Evolutionary conservation across 2,329 filamentous ascomycete species (phyloP), one percentile per base, ranked within the genome.

Genomic region (Penicillium sp.): DNA sequence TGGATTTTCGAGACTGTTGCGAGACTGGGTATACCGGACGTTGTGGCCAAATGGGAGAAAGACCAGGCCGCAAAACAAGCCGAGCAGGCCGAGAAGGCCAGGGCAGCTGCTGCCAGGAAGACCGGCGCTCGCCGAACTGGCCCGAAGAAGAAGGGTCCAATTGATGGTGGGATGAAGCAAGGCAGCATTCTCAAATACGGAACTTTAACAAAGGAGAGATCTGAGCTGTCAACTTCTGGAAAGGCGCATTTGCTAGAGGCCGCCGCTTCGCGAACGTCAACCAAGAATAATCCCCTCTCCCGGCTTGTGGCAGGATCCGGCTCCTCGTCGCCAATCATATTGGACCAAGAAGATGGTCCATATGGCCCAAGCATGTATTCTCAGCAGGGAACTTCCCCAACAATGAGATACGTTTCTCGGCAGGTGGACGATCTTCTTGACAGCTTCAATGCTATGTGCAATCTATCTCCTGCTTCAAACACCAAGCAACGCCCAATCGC

Each of bases 1-100:
- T 93, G 90, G 90, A 73, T 92, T 5, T 79, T 88, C 21, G 84
- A 87, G 61, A 80, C 82, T 0, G 78, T 90, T 49, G 83, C 85
- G 4, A 84, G 81, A 53, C 69, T 87, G 2, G 88, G 89, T 0
- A 80, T 87, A 51, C 88, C 88, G 3, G 73, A 86, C 2, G 83
- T 83, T 27, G 82, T 90, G 0, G 79, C 86, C 59, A 82, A 83
- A 40, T 92, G 88, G 82, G 83, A 90, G 43, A 68, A 67, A 34
- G 70, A 71, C 56, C 67, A 71, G 53, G 58, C 62, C 5, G 65
- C 67, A 18, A 74, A 73, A 53, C 60, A 73, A 53, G 61, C 64
- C 5, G 55, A 60, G 49, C 56, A 67, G 57, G 56, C 55, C 6
- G 55, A 61, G 50, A 56, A 67, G 57, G 56, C 55, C 8, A 56